These are phyloP conservation scores for Blumeriella jaapii DNA, from an alignment of 2,329 filamentous ascomycete species.

Conservation along the genomic window DNA sequence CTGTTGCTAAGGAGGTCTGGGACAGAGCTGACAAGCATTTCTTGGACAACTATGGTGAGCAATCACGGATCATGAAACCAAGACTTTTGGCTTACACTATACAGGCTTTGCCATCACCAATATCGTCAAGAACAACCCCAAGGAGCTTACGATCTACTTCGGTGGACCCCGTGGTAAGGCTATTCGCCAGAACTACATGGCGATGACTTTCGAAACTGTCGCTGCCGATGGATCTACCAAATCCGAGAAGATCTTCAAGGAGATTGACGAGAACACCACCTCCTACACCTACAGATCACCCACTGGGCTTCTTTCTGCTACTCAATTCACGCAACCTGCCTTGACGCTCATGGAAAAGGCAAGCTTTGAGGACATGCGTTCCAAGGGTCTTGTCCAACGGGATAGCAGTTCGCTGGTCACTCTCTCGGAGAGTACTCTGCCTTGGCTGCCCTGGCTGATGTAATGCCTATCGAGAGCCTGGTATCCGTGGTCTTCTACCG, in stretches of 20 bases:
- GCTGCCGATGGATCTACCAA: slow-evolving; percentile 84
- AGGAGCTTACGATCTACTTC: slow-evolving; percentile 97
- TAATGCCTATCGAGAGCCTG: slow-evolving; percentile 98
- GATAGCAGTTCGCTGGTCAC: slow-evolving; percentile 95
- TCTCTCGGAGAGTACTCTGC: slow-evolving; percentile 98
- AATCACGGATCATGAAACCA: too few species aligned
- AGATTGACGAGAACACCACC: slow-evolving; percentile 81
- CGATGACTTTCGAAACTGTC: slow-evolving; percentile 99
- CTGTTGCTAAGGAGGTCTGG: slow-evolving; percentile 95
- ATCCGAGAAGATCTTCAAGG: slow-evolving; percentile 99
- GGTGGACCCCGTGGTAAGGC: slow-evolving; percentile 93
- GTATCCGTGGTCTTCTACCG: slow-evolving; percentile 99
- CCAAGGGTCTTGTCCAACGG: slow-evolving; percentile 88
- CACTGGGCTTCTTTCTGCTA: slow-evolving; percentile 87
- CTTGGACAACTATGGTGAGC: slow-evolving; percentile 90
- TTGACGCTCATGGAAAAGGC: slow-evolving; percentile 99
- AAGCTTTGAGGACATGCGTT: slow-evolving; percentile 97
- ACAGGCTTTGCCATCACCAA: slow-evolving; percentile 90
- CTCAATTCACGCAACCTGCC: slow-evolving; percentile 96
- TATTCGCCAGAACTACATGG: slow-evolving; percentile 98
- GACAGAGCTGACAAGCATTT: slow-evolving; percentile 96
- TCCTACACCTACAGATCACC: slow-evolving; percentile 97
- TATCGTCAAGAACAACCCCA: slow-evolving; percentile 99
- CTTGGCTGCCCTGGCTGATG: slow-evolving; percentile 87
- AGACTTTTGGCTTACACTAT: too few species aligned